Evolutionary conservation across 768 basidiomycete genomes (phyloP), one percentile per base, ranked within the genome.

Genomic region (Tulasnella sp.): DNA sequence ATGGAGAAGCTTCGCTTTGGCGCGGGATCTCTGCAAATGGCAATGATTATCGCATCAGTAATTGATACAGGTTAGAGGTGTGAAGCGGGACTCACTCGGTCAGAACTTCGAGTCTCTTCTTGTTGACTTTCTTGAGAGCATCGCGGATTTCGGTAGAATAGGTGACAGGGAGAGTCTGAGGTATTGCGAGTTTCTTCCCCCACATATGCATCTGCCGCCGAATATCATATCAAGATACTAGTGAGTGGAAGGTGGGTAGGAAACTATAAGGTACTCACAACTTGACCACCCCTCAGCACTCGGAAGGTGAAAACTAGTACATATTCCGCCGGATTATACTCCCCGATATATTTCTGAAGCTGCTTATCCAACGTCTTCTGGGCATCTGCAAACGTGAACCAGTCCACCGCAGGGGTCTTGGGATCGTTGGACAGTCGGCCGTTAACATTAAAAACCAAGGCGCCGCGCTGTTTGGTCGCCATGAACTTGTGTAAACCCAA

Each of bases 401-500:
- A 77, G 46, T 77, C 77, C 4, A 77, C 77, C 7, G 77, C 77
- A 29, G 77, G 77, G 23, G 77, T 73, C 39, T 71, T 69, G 15
- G 77, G 77, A 23, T 48, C 44, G 44, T 46, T 73, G 15, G 61
- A 48, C 42, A 77, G 44, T 29, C 77, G n/a, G 3, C 77, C 77
- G 37, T 77, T 44, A 15, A 77, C 77, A 32, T 77, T 77, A 44
- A 77, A 77, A 16, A 77, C 44, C 70, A 77, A 72, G 18, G 77
- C 77, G 23, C 77, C 77, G 20, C 46, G 35, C 26, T 39, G n/a
- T 26, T 73, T 70, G 42, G 77, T 77, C n/a, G 71, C 69, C 69
- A 77, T 48, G 44, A 71, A 77, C 55, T 77, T 77, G 42, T 77
- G 77, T 16, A 77, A 39, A n/a, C 77, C 77, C 70, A 77, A 73